Evolutionary conservation across 2,329 filamentous ascomycete genomes (phyloP).

Genomic region (Dactylonectria macrodidyma): DNA sequence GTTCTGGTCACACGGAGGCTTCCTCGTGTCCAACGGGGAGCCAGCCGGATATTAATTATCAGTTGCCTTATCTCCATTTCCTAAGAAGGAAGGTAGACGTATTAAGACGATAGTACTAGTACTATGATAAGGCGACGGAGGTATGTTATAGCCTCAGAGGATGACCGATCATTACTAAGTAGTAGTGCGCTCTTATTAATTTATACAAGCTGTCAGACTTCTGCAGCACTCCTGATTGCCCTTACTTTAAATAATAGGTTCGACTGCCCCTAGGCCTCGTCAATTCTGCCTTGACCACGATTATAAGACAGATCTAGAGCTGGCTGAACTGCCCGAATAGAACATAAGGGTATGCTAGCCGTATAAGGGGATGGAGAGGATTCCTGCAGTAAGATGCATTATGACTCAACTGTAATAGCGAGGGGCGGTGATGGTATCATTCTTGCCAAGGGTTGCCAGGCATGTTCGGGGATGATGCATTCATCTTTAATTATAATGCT

Average conservation of each 20-base stretch:
- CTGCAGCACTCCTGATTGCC: not conserved
- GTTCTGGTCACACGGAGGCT: not conserved
- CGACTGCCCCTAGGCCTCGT: not conserved
- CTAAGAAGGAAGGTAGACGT: too few relatives aligned
- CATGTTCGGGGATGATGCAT: not conserved
- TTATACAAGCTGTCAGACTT: not conserved
- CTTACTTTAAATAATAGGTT: not conserved
- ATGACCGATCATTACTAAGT: not conserved
- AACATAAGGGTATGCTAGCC: too few relatives aligned
- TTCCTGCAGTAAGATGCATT: not conserved
- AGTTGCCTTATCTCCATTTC: too few relatives aligned
- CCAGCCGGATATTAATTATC: not conserved
- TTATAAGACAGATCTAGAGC: too few relatives aligned
- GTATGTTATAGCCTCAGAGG: not conserved
- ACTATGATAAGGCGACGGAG: not conserved
- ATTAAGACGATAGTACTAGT: not conserved
- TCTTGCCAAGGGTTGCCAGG: not conserved
- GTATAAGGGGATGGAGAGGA: not conserved
- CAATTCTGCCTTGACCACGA: not conserved
- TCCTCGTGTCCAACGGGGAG: not conserved
- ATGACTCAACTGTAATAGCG: not conserved
- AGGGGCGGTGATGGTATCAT: not conserved
- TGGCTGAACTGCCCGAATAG: slow-evolving; percentile 1
- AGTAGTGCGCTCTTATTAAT: not conserved
- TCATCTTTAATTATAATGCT: not conserved